Percentiles rank a stretch among this genome's conserved stretches.
phyloP scores from a whole-genome alignment of 768 basidiomycete genomes.

The Terana coerulea region DNA sequence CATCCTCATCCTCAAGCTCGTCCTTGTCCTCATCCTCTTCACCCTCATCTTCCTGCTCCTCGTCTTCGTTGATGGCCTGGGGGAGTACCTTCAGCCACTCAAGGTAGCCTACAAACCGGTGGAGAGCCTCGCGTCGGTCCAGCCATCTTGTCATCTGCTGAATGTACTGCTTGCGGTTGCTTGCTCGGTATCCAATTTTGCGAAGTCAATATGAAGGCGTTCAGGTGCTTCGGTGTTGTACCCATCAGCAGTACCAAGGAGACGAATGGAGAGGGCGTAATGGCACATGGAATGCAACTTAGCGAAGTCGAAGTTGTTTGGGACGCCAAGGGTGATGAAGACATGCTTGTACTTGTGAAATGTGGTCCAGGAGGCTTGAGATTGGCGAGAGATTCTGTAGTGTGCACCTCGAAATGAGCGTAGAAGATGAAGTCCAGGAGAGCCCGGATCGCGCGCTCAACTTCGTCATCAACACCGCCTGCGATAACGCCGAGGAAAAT shows the following conservation, averaged over 20 bases:
- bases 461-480: conserved; percentile 18
- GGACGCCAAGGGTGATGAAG: conserved; percentile 20
- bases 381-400: conserved; percentile 12
- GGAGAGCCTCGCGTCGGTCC: conserved; percentile 30
- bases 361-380: conserved; percentile 14
- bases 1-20: not conserved
- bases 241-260: conserved; percentile 20
- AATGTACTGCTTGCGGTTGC: conserved; percentile 22
- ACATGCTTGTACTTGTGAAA: conserved; percentile 27
- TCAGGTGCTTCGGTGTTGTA: conserved; percentile 28
- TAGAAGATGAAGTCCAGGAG: conserved; percentile 26
- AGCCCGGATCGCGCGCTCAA: conserved; percentile 22
- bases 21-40: not conserved
- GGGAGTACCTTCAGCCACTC: conserved; percentile 14
- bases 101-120: conserved; percentile 25
- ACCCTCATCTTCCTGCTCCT: not conserved
- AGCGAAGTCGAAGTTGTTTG: conserved; percentile 26
- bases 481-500: conserved; percentile 24
- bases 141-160: conserved; percentile 41
- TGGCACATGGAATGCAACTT: conserved; percentile 24
- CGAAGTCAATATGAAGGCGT: conserved; percentile 40
- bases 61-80: not conserved
- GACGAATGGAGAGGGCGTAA: conserved; percentile 19
- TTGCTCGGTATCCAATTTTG: conserved; percentile 31
- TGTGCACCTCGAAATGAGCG: conserved; percentile 23